phyloP scores from a whole-genome alignment of 345 rosid genomes.

The Angophora floribunda region DNA sequence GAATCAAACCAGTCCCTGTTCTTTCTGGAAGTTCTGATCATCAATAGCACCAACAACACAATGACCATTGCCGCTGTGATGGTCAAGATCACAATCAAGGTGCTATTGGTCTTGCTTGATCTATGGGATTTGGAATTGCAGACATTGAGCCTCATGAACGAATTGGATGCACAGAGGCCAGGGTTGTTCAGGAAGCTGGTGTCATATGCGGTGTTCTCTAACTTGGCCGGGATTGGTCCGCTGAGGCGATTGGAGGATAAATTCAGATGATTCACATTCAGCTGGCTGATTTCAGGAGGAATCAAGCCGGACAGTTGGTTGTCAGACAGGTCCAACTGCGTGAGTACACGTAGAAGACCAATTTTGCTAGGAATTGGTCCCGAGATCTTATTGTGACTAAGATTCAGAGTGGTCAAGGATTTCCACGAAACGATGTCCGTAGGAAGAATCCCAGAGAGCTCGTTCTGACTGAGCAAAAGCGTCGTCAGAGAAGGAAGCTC shows the following conservation, averaged over 20 bases:
- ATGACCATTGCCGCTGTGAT: neutral
- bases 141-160: slow-evolving; percentile 5
- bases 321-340: slow-evolving; percentile 29
- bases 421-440: slow-evolving; percentile 31
- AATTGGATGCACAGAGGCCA: slow-evolving; percentile 26
- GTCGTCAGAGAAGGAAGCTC: too few relatives aligned
- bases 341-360: slow-evolving; percentile 20
- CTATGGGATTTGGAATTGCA: slow-evolving; percentile 8
- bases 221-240: slow-evolving; percentile 11
- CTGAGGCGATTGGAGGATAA: slow-evolving; percentile 45
- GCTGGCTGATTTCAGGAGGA: slow-evolving; percentile 26
- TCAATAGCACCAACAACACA: slow-evolving; percentile 1
- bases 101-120: neutral
- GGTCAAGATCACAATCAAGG: slow-evolving; percentile 2
- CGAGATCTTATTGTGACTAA: slow-evolving; percentile 35
- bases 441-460: slow-evolving; percentile 37
- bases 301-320: slow-evolving; percentile 40
- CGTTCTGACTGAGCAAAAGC: slow-evolving; percentile 18
- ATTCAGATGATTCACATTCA: slow-evolving; percentile 12
- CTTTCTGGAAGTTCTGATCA: slow-evolving; percentile 7
- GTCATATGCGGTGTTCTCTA: slow-evolving; percentile 24
- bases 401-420: slow-evolving; percentile 17
- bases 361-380: slow-evolving; percentile 33
- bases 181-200: slow-evolving; percentile 41
- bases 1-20: neutral